Evolutionary conservation across 2,329 filamentous ascomycete species (phyloP), one percentile per base, ranked within the genome.

Genomic region (Xylariaceae sp.): DNA sequence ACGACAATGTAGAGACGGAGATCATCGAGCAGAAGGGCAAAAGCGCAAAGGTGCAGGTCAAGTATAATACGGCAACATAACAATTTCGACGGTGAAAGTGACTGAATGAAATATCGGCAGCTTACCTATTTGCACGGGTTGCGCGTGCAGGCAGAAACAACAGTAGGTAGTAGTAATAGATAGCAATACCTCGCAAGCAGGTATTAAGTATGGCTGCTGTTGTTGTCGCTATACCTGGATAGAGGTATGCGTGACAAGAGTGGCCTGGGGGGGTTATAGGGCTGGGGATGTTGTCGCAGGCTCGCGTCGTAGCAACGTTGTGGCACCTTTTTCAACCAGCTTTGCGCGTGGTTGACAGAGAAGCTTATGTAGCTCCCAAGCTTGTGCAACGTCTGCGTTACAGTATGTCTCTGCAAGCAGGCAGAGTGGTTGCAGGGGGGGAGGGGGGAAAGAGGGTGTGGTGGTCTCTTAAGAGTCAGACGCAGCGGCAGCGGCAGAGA

Each of bases 301-400:
- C 58, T 57, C 58, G 57, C 58, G 60, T 64, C 57, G 57, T 56
- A 59, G 58, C 49, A 55, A 62, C 51, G 59, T 49, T 59, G 64
- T 63, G 59, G 57, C 54, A 60, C 62, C 56, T 58, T 53, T 60
- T 48, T 59, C 56, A 39, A 37, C 55, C 51, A 56, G 30, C 47
- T 53, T 35, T 49, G 47, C 58, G 61, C 59, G 59, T 63, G 58
- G 59, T 57, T 64, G 61, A 59, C 51, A 61, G 58, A 56, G 55
- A 35, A 53, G 59, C 37, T 17, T 53, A 53, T 60, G 58, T 55
- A 56, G 51, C 45, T 51, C 30, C 47, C 39, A 55, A 59, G 59
- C 62, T 61, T 55, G 63, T 64, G 63, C 61, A 59, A 61, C 59
- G 54, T 13, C 52, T 53, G 53, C 42, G 57, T 56, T 57, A 44